phyloP scores from a whole-genome alignment of 768 basidiomycete genomes.

The Podaxis carcinomalis region DNA sequence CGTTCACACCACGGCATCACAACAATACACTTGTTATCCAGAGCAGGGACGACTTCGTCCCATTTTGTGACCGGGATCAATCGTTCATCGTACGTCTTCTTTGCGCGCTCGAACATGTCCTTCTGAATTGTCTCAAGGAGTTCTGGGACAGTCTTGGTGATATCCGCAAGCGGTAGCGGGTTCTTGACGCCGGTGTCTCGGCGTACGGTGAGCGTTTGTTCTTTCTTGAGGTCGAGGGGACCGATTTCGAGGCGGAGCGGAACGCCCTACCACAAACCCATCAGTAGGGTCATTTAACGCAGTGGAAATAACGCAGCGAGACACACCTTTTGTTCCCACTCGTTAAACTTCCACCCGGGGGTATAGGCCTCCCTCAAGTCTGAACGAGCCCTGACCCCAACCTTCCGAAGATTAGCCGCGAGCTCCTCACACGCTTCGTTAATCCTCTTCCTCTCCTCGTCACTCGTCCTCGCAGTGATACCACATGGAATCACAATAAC shows the following conservation, averaged over 20 bases:
- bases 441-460: conserved; percentile 64
- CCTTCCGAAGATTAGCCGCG: conserved; percentile 65
- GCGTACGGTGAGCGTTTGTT: conserved; percentile 80
- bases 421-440: conserved; percentile 76
- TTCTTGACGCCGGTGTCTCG: conserved; percentile 55
- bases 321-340: conserved; percentile 94
- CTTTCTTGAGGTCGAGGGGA: conserved; percentile 82
- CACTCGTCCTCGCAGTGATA: conserved; percentile 79
- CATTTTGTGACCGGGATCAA: conserved; percentile 76
- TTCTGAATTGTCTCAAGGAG: conserved; percentile 84
- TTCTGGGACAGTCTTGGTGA: conserved; percentile 44
- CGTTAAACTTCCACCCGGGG: conserved; percentile 98
- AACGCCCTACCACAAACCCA: conserved; percentile 62
- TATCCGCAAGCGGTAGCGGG: conserved; percentile 38
- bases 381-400: conserved; percentile 78
- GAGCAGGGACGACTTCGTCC: conserved; percentile 88
- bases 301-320: background rate
- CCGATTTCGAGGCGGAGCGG: conserved; percentile 97
- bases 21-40: conserved; percentile 84
- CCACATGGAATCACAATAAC: conserved; percentile 92
- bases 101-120: conserved; percentile 84
- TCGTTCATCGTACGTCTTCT: conserved; percentile 64
- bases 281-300: background rate
- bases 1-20: conserved; percentile 96
- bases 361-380: conserved; percentile 96